These are phyloP conservation scores for Tolypocladium cylindrosporum DNA, from an alignment of 2,329 filamentous ascomycete species.

Conservation along the genomic window DNA sequence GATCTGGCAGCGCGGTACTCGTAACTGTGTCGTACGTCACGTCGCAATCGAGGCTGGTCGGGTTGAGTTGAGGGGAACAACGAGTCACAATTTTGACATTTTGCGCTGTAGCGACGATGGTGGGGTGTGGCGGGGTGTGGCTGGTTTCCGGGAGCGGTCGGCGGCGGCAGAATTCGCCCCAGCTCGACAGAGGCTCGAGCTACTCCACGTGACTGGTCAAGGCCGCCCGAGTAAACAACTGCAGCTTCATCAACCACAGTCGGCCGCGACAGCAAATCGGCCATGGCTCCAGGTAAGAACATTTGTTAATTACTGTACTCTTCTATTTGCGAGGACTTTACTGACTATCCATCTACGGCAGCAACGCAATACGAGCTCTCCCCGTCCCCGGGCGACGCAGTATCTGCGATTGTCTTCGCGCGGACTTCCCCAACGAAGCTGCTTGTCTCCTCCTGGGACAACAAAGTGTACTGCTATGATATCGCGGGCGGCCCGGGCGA, in stretches of 20 bases:
- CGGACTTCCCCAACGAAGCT: slow-evolving; percentile 64
- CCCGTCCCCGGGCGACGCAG: slow-evolving; percentile 74
- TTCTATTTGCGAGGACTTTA: background rate
- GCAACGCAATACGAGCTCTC: slow-evolving; percentile 73
- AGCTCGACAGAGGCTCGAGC: background rate
- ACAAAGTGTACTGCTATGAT: slow-evolving; percentile 83
- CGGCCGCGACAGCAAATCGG: slow-evolving; percentile 10
- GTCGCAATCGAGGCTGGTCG: slow-evolving; percentile 4
- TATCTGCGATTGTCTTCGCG: slow-evolving; percentile 81
- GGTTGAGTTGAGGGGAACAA: slow-evolving; percentile 3
- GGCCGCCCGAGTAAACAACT: slow-evolving; percentile 21
- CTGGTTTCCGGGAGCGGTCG: slow-evolving; percentile 17
- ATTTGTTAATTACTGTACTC: background rate
- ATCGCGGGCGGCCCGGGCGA: slow-evolving; percentile 48
- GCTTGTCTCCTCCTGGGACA: slow-evolving; percentile 93
- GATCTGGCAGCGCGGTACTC: background rate
- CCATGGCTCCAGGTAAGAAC: slow-evolving; percentile 32
- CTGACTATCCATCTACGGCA: slow-evolving; percentile 18
- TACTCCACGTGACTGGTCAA: slow-evolving; percentile 23
- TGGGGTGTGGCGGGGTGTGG: slow-evolving; percentile 31
- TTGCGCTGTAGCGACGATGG: slow-evolving; percentile 25
- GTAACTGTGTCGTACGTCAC: slow-evolving; percentile 7
- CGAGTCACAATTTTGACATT: slow-evolving; percentile 36
- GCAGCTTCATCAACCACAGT: slow-evolving; percentile 12
- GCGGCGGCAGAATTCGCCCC: slow-evolving; percentile 16